Base-by-base conservation (phyloP, 352 stramenopile genomes). In the Thalassiosira mediterranea region DNA sequence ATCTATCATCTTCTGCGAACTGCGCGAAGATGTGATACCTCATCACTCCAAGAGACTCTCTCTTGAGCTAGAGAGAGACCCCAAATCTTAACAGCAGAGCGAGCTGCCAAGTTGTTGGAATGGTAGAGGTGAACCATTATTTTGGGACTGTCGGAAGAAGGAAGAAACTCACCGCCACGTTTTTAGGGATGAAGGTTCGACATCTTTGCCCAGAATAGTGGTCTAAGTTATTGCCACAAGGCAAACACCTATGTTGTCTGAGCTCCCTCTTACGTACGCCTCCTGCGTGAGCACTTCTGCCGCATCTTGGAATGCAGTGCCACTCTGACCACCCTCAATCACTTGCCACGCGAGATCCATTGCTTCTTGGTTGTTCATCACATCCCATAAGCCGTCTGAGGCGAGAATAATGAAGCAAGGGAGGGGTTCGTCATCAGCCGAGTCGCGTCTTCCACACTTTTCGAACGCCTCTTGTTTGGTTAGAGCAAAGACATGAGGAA, bases 331-430 rank as follows among this genome's bases (percentile, higher is more conserved):
- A 46, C 15, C 25, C 25, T 58, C 10, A 23, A 90, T 60, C n/a
- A 69, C 49, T 61, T 81, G 60, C 56, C 40, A 34, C 29, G 98
- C 95, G n/a, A 97, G 87, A 34, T 97, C 91, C 0, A 98, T 93
- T 13, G 94, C 96, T 72, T 99, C 96, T 79, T 98, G 90, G 77
- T 97, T 98, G 67, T 76, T 93, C 44, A 98, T 87, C 47, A 97
- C 96, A 85, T 99, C 96, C 96, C 96, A 99, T n/a, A 99, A 81
- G 10, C 96, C 96, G 87, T 99, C 96, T 8, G 94, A 97, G 84
- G 87, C 93, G 19, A 99, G 90, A 72, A 99, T 96, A 44, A 98
- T 79, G 76, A 98, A 98, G 79, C 96, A 94, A 28, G 81, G 79
- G 8, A 40, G 10, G 49, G 59, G 46, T 21, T 66, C 42, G 19